Percentiles rank a stretch among this genome's conserved stretches.
Evolutionary conservation across 208 protist genomes (phyloP).

Genomic region (Leishmania braziliensis): DNA sequence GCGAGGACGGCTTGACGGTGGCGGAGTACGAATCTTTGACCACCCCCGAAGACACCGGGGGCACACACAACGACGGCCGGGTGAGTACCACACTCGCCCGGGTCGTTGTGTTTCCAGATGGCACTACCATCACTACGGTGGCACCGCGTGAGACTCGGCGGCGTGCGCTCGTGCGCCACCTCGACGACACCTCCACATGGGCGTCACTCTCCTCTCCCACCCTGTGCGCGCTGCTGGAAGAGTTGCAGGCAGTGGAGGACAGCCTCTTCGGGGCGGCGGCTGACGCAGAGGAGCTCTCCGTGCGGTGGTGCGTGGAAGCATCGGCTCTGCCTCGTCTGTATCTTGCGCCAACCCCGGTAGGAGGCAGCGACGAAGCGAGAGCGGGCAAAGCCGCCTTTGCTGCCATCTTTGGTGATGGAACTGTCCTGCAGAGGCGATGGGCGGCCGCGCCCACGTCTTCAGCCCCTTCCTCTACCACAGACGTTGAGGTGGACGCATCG

Average conservation of each 20-base stretch:
- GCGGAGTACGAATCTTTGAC: conserved; percentile 46
- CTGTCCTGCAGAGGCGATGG: conserved; percentile 56
- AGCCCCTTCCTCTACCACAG: not conserved
- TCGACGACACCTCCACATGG: not conserved
- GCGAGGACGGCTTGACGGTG: conserved; percentile 66
- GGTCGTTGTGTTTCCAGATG: conserved; percentile 32
- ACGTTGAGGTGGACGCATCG: not conserved
- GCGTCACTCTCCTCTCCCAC: conserved; percentile 26
- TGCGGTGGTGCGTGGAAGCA: conserved; percentile 74
- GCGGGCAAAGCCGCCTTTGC: conserved; percentile 40
- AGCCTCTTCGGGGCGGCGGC: conserved; percentile 14
- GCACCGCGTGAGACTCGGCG: conserved; percentile 23
- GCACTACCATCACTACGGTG: conserved; percentile 35
- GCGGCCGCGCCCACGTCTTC: conserved; percentile 16
- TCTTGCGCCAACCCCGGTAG: conserved; percentile 33
- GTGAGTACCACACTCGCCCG: conserved; percentile 16
- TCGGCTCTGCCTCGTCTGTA: conserved; percentile 74
- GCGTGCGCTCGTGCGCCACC: conserved; percentile 6
- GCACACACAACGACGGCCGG: not conserved
- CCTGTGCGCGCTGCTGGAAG: conserved; percentile 28
- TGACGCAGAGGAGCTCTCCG: conserved; percentile 17
- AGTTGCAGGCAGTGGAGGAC: conserved; percentile 24
- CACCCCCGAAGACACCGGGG: not conserved
- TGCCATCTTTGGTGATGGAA: conserved; percentile 76
- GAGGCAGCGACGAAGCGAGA: not conserved